Evolutionary conservation across 2,329 filamentous ascomycete species (phyloP).

Genomic region (Triangularia setosa): DNA sequence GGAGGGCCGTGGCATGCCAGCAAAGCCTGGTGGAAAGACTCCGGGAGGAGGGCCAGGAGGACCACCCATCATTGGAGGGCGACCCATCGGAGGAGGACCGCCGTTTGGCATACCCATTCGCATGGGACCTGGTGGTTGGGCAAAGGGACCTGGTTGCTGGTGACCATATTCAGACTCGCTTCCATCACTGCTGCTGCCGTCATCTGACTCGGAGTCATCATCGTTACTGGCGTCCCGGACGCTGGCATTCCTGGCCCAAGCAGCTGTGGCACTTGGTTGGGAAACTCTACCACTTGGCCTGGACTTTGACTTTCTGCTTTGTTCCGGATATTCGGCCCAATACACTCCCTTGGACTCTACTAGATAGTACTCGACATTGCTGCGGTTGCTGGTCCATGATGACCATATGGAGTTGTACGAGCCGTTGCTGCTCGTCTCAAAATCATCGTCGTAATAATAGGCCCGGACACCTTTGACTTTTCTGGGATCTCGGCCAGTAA

Average conservation of each 20-base stretch:
- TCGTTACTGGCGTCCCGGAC: conserved; percentile 16
- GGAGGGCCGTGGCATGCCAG: not conserved
- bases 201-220: conserved; percentile 12
- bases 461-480: conserved; percentile 24
- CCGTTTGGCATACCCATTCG: not conserved
- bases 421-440: conserved; percentile 21
- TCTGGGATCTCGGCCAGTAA: conserved; percentile 22
- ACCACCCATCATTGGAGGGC: not conserved
- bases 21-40: not conserved
- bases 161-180: conserved; percentile 3
- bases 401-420: conserved; percentile 18
- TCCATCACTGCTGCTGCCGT: conserved; percentile 11
- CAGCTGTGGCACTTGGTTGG: conserved; percentile 5
- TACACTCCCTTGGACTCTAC: conserved; percentile 14
- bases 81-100: not conserved
- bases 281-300: conserved; percentile 11
- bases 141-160: not conserved
- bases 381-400: conserved; percentile 6
- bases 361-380: conserved; percentile 14
- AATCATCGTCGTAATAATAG: conserved; percentile 23
- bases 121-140: not conserved
- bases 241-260: conserved; percentile 9
- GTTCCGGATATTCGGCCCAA: conserved; percentile 9
- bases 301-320: not conserved
- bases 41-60: not conserved